Evolutionary conservation across 192 early-diverging fungal genomes (phyloP).

Genomic region (Entomortierella chlamydospora): DNA sequence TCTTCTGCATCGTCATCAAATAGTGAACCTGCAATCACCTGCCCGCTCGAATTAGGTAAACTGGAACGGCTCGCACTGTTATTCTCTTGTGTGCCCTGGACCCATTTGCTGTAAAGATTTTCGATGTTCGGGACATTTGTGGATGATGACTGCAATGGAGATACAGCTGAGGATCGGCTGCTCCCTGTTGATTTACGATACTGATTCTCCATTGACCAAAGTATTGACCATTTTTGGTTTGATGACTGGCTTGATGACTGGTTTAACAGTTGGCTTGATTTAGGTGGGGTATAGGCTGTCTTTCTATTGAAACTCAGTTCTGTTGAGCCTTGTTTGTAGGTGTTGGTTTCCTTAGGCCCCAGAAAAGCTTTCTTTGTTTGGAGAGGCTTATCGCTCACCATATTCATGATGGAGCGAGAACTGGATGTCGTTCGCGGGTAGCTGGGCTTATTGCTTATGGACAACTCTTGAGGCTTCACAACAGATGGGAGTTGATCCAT

Average conservation of each 20-base stretch:
- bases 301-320: too few species aligned
- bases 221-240: slow-evolving; percentile 6
- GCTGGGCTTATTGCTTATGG: too few species aligned
- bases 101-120: background rate
- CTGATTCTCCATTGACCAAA: slow-evolving; percentile 9
- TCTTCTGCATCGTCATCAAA: too few species aligned
- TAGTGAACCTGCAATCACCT: too few species aligned
- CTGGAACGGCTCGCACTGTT: background rate
- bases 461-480: background rate
- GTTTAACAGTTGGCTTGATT: too few species aligned
- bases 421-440: too few species aligned
- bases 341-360: too few species aligned
- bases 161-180: background rate
- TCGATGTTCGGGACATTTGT: background rate
- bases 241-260: background rate
- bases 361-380: too few species aligned
- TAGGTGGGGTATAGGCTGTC: too few species aligned
- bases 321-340: too few species aligned
- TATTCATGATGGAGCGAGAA: too few species aligned
- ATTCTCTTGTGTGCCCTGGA: background rate
- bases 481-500: background rate
- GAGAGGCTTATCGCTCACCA: too few species aligned
- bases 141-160: background rate
- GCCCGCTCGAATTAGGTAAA: background rate
- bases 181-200: background rate